Evolutionary conservation across 192 early-diverging fungal species (phyloP), one percentile per base, ranked within the genome.

Genomic region (Phycomyces nitens): DNA sequence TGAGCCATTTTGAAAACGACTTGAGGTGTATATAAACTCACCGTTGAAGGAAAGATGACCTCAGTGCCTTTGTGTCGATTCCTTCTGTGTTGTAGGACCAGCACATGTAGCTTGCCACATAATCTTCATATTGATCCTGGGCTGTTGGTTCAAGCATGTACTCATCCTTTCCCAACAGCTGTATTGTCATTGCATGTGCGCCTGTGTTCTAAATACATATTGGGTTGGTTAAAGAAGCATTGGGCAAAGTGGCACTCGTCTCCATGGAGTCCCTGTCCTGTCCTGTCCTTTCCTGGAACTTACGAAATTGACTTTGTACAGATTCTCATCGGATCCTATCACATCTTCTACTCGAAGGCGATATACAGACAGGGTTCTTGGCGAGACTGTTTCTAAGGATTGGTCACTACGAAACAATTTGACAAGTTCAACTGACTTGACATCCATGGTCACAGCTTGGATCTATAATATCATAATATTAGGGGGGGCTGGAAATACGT

Each of bases 81-180:
- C 89, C 88, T 62, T 94, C 92, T 2, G 92, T 92, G 14, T 90
- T 79, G 54, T 88, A 85, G 26, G 94, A 56, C 74, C 74, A 86
- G 64, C 93, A 84, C 72, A 95, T 92, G 70, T 94, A 99, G 64
- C 90, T 91, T 74, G 94, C 92, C 18, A 99, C 91, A 60, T 98
- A 99, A 70, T 96, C 84, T 15, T 91, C 91, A 89, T 95, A 99
- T 49, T 88, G 88, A 76, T 97, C 96, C 70, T 97, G 94, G 18
- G 87, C 83, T 1, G 90, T 89, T 24, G 86, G 86, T 60, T 94
- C 92, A 26, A 88, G 56, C 27, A 90, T 87, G 51, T 89, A 85
- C 67, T 99, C 96, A 59, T 96, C 92, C 64, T 93, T 94, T 29
- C 85, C 82, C 44, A 99, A 70, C 41, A 96, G 70, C 79, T 97